These are phyloP conservation scores for Tarenaya hassleriana DNA, from an alignment of 345 rosid species.

Conservation along the genomic window DNA sequence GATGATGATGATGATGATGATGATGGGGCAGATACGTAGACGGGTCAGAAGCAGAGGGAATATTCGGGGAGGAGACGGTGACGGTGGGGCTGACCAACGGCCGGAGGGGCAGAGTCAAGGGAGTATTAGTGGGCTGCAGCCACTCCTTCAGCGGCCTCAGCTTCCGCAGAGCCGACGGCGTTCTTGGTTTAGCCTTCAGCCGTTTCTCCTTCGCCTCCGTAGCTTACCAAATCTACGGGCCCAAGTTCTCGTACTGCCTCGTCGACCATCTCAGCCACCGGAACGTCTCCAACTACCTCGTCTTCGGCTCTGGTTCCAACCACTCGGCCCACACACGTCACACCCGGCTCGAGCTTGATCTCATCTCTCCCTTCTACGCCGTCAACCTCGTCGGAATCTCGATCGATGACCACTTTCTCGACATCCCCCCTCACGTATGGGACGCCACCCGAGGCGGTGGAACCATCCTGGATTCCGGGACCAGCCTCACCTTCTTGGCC, in stretches of 20 bases:
- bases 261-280: slow-evolving; percentile 51
- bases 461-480: slow-evolving; percentile 50
- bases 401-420: slow-evolving; percentile 28
- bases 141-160: slow-evolving; percentile 27
- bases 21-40: slow-evolving; percentile 34
- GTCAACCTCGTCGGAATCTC: slow-evolving; percentile 45
- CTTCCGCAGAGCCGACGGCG: slow-evolving; percentile 42
- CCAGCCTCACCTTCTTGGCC: slow-evolving; percentile 36
- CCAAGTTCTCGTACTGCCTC: slow-evolving; percentile 56
- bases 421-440: slow-evolving; percentile 48
- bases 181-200: slow-evolving; percentile 45
- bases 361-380: slow-evolving; percentile 40
- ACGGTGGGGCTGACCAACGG: slow-evolving; percentile 30
- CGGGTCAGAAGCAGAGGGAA: slow-evolving; percentile 40
- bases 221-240: slow-evolving; percentile 28
- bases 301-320: slow-evolving; percentile 33
- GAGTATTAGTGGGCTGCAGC: slow-evolving; percentile 49
- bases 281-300: slow-evolving; percentile 42
- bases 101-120: slow-evolving; percentile 20
- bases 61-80: slow-evolving; percentile 53
- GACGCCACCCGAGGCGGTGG: slow-evolving; percentile 37
- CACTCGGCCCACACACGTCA: slow-evolving; percentile 7
- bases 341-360: slow-evolving; percentile 38
- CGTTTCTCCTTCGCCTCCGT: slow-evolving; percentile 40
- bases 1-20: too few relatives aligned